Percentiles rank a stretch among this genome's conserved stretches.
phyloP scores from a whole-genome alignment of 176 grass and related monocot genomes.

The Leersia perrieri region DNA sequence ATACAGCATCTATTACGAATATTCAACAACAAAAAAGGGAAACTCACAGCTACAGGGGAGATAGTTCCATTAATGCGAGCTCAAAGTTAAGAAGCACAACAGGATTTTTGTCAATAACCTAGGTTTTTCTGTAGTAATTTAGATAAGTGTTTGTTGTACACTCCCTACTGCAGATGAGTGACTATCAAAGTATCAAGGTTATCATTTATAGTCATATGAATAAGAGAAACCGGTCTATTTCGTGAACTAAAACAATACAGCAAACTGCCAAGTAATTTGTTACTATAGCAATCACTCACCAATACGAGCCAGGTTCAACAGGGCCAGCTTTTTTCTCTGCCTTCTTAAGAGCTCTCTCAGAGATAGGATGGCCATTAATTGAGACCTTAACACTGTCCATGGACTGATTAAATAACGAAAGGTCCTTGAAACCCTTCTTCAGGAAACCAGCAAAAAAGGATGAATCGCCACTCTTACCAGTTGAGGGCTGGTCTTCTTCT shows the following conservation, averaged over 20 bases:
- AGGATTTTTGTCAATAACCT: neutral
- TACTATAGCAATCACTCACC: slow-evolving; percentile 50
- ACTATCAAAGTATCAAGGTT: neutral
- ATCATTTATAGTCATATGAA: neutral
- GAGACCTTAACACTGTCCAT: slow-evolving; percentile 67
- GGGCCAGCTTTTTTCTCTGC: slow-evolving; percentile 93
- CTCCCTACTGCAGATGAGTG: neutral
- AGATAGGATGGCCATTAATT: slow-evolving; percentile 88
- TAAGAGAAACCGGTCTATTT: slow-evolving; percentile 3
- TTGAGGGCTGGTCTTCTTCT: slow-evolving; percentile 65
- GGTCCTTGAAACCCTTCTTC: slow-evolving; percentile 73
- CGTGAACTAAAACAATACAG: slow-evolving; percentile 10
- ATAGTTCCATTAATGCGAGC: neutral
- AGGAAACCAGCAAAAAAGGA: slow-evolving; percentile 81
- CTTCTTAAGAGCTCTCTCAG: slow-evolving; percentile 78
- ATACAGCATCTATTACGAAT: neutral
- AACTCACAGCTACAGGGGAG: neutral
- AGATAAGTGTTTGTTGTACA: neutral
- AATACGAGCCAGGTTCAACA: slow-evolving; percentile 83
- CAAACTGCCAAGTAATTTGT: neutral
- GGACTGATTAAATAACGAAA: slow-evolving; percentile 65
- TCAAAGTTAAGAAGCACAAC: slow-evolving; percentile 14
- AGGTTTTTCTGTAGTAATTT: neutral
- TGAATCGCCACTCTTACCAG: slow-evolving; percentile 65
- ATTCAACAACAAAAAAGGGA: neutral